Evolutionary conservation across 805 yeast species (phyloP), one percentile per base, ranked within the genome.

Genomic region (Metschnikowia similis): DNA sequence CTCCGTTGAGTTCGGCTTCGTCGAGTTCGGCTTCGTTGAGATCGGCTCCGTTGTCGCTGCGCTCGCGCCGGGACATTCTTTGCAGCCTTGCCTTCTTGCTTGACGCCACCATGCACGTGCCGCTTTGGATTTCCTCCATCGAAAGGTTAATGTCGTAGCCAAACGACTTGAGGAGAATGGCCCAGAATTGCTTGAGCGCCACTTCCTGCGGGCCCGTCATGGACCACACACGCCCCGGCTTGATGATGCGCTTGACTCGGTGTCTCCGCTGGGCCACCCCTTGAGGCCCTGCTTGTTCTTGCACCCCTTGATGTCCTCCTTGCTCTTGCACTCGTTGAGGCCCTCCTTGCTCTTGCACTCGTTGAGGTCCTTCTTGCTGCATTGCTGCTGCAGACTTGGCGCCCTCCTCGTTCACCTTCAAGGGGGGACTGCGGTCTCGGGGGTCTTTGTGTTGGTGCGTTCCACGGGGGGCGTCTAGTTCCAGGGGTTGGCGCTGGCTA

Each of bases 181-280:
- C 56, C 57, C 57, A 54, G 14, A 54, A 45, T n/a, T 49, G 51
- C 35, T 54, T 54, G 17, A 54, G 47, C 10, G 56, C 53, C 9
- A 54, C 35, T 32, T 54, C 57, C 43, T 54, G 54, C n/a, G 30
- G 35, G 29, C n/a, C 16, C 11, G 8, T 38, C 45, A 53, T 36
- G 10, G 49, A 45, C 55, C 55, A 52, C 16, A 50, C 42, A 8
- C 55, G 41, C 3, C 45, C 53, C 13, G 46, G 51, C 11, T 44
- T 36, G 29, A 32, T n/a, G 4, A 29, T 27, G 10, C 46, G 39
- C 26, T 34, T 32, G 14, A 42, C 46, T 16, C 32, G 21, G 17
- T n/a, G 46, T 11, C 31, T 35, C 13, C 35, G 44, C 31, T 10
- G 41, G 14, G 21, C 5, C 21, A 21, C 21, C 21, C 21, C 21